phyloP scores from a whole-genome alignment of 1,284 basidiomycete species.

The Hortiboletus rubellus region DNA sequence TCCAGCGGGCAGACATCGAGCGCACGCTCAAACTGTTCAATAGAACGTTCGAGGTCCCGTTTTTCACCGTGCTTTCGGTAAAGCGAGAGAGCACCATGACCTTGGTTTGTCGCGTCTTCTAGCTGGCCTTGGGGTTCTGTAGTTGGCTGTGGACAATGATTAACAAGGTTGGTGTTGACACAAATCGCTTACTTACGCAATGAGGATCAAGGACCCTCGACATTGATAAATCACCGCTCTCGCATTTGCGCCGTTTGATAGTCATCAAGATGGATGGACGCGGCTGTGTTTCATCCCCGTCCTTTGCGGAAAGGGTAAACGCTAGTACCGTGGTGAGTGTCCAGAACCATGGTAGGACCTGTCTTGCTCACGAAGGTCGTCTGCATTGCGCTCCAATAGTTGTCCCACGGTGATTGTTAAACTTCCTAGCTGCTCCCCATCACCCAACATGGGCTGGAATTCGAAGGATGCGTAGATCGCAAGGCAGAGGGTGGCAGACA shows the following conservation, averaged over 20 bases:
- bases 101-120: slow-evolving; percentile 2
- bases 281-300: background rate
- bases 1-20: slow-evolving; percentile 1
- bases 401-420: slow-evolving; percentile 2
- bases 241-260: too few relatives aligned
- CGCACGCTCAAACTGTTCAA: slow-evolving; percentile 3
- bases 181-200: background rate
- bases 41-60: background rate
- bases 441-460: slow-evolving; percentile 7
- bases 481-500: background rate
- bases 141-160: too few relatives aligned
- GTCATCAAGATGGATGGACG: background rate
- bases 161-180: background rate
- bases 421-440: slow-evolving; percentile 5
- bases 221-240: background rate
- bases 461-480: background rate
- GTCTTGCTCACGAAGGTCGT: background rate
- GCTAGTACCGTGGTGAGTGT: background rate
- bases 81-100: background rate
- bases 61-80: background rate
- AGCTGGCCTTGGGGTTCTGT: background rate
- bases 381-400: background rate
- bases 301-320: background rate
- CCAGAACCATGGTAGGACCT: background rate
- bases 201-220: too few relatives aligned